Base-by-base conservation (phyloP, 2,329 filamentous ascomycete genomes). In the Cytospora schulzeri region DNA sequence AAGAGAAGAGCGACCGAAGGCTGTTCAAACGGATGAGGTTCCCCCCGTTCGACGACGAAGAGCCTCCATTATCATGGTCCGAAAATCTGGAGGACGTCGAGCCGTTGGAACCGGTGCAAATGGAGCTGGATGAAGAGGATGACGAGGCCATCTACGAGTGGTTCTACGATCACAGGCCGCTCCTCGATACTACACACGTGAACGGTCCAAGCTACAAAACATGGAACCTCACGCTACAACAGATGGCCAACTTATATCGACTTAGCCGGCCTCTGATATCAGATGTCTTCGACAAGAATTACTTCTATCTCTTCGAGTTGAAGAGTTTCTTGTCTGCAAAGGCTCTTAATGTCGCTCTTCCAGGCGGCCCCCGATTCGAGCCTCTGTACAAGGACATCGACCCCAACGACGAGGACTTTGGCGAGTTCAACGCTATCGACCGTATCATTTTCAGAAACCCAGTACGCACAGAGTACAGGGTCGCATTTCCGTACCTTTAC, bases 21-120 rank as follows among this genome's bases (percentile, higher is more conserved):
- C 87, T 98, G 71, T 99, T 99, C 84, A 99, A 99, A 82, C 88
- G 95, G 69, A 99, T 99, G 95, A 88, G 96, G 71, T 99, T 99
- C 72, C 95, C 95, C 22, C 96, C 96, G 0, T 99, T 99, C 71
- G 95, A 99, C 71, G 96, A 99, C 73, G 95, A 99, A 80, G 95
- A 99, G 74, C 96, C 95, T 6, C 96, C 95, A 15, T 82, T 99
- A 70, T 97, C 93, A 2, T 99, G 95, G 92, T 96, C 94, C 12
- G 96, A 99, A 77, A 99, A 99, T 73, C 94, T 99, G 70, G 95
- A 99, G 77, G 95, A 98, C 74, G 95, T 99, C 26, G 95, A 99
- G 75, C 96, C 96, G 1, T 80, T 97, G 65, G 95, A 99, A 77
- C 95, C 96, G 0, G 97, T 99, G 70, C 95, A 99, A 80, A 93